Percentiles rank a stretch among this genome's conserved stretches.
Evolutionary conservation across 1,139 yeast species (phyloP).

Genomic region (Debaryomycetaceae sp.): DNA sequence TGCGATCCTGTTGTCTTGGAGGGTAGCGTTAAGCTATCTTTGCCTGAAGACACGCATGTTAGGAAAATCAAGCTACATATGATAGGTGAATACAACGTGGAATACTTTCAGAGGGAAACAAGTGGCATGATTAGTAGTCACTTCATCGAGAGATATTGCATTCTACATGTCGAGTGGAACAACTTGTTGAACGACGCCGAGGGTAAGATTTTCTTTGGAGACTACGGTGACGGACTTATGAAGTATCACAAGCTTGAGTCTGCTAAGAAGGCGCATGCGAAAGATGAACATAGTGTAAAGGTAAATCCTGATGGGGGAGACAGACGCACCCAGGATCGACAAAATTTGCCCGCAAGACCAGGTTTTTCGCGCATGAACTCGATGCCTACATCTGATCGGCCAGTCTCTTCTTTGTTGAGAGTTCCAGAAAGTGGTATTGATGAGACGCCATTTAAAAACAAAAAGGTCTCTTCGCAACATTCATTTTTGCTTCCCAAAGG

Average conservation of each 20-base stretch:
- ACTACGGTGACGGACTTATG: constrained; percentile 35
- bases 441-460: constrained; percentile 41
- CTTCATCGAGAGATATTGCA: constrained; percentile 47
- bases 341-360: constrained; percentile 14
- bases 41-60: constrained; percentile 50
- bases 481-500: constrained; percentile 59
- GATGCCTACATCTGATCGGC: constrained; percentile 10
- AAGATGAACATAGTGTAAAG: constrained; percentile 8
- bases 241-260: constrained; percentile 10
- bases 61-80: constrained; percentile 46
- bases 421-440: constrained; percentile 41
- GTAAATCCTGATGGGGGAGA: not conserved
- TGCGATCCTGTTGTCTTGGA: constrained; percentile 50
- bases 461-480: constrained; percentile 18
- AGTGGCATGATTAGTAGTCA: constrained; percentile 39
- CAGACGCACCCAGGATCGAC: constrained; percentile 2
- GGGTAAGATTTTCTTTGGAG: constrained; percentile 45
- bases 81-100: constrained; percentile 53
- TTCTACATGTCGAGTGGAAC: constrained; percentile 57
- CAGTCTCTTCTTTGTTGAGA: constrained; percentile 10
- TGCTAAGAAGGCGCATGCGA: constrained; percentile 7
- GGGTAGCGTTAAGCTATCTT: constrained; percentile 56
- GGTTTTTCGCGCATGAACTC: constrained; percentile 17
- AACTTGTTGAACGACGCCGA: constrained; percentile 48
- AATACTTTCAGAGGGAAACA: constrained; percentile 44